A percentile compares a stretch with the other conserved stretches of the same genome.
Conservation (phyloP, 306 rosid genomes). For the Trifolium fragiferum region DNA sequence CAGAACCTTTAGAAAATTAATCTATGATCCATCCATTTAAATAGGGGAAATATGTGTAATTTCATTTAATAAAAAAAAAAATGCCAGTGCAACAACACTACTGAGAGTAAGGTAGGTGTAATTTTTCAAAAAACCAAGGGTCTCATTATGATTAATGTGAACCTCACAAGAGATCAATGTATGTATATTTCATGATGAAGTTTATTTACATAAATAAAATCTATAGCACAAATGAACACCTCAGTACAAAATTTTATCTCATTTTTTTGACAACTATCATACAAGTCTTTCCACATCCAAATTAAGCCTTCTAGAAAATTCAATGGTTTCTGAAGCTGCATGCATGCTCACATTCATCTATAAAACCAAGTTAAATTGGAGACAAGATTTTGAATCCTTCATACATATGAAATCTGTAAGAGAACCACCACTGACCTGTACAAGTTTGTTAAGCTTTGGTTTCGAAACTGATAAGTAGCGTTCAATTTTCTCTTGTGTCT, state of each 20-base stretch:
- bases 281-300: conserved; percentile 30
- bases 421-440: conserved; percentile 78
- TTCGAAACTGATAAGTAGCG: conserved; percentile 75
- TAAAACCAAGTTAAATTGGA: conserved; percentile 25
- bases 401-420: conserved; percentile 22
- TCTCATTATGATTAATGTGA: background rate
- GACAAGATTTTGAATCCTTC: conserved; percentile 35
- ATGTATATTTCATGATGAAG: conserved; percentile 19
- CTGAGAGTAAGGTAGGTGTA: conserved; percentile 5
- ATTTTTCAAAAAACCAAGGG: conserved; percentile 17
- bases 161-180: background rate
- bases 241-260: conserved; percentile 18
- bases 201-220: conserved; percentile 12
- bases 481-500: conserved; percentile 89
- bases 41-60: background rate
- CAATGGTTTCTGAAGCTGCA: conserved; percentile 39
- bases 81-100: background rate
- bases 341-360: conserved; percentile 40
- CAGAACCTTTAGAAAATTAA: background rate
- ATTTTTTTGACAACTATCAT: conserved; percentile 25
- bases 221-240: conserved; percentile 18
- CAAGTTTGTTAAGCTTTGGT: conserved; percentile 87
- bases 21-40: background rate
- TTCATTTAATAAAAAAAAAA: background rate
- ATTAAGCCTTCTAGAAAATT: conserved; percentile 14